Evolutionary conservation across 2,329 filamentous ascomycete species (phyloP), one percentile per base, ranked within the genome.

Genomic region (Periglandula ipomoeae): DNA sequence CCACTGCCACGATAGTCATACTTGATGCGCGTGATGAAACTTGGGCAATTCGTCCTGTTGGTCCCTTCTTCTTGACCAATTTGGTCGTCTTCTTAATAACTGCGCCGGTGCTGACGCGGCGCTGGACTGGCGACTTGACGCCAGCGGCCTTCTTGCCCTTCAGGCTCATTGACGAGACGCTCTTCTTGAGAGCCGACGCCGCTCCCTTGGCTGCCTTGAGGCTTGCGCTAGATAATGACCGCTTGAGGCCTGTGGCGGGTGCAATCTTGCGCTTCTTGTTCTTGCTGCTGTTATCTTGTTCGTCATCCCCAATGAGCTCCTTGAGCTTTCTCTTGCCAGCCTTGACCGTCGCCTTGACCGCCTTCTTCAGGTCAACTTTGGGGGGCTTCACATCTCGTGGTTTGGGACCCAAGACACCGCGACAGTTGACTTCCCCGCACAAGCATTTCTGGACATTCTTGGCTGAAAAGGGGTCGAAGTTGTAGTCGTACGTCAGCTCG

Each of bases 401-500:
- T 59, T 78, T 79, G 7, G 81, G 81, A 0, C 81, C 81, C 32
- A 84, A 68, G 19, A 84, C 74, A 38, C 81, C 81, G 48, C 81
- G 77, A 62, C 81, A 84, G 65, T 84, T 84, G 34, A 69, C 62
- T 55, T 75, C 75, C 52, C 79, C 80, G 61, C 81, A 84, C 24
- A 83, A 72, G 63, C 81, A 84, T 60, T 73, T 76, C 62, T 84
- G 81, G 43, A 84, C 79, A 61, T 84, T 84, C 68, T 84, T 84
- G 59, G 77, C 73, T 9, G 79, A 84, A 63, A 84, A 84, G 3
- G 81, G 81, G 59, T 84, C 81, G 60, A 84, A 84, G 62, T 84
- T 84, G 71, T 84, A 84, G 73, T 98, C 93, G 64, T 98, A 98
- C 0, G 90, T 97, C 52, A 98, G 73, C 68, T 98, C 93, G 54